phyloP scores from a whole-genome alignment of 305 asterid genomes.

The Fraxinus sp. region DNA sequence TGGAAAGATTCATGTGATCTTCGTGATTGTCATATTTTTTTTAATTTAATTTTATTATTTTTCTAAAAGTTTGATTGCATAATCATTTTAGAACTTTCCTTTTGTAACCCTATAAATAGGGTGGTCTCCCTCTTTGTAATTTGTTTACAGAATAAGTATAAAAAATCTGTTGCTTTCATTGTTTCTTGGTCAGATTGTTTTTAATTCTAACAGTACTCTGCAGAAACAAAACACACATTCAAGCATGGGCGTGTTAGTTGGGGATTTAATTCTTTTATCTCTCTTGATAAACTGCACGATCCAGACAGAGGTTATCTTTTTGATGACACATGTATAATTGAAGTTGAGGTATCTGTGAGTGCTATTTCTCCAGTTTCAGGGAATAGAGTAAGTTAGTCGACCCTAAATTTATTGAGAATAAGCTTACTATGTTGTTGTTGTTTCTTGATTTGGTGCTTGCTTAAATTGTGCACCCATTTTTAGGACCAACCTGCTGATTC shows the following conservation, averaged over 20 bases:
- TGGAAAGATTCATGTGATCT: background rate
- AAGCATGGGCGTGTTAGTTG: background rate
- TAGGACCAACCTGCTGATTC: background rate
- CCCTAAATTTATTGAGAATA: background rate
- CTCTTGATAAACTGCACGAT: background rate
- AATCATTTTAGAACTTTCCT: background rate
- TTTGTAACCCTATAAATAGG: background rate
- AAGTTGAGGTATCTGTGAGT: constrained; percentile 14
- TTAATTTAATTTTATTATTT: background rate
- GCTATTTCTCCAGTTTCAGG: background rate
- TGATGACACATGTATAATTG: background rate
- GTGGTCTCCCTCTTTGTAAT: background rate
- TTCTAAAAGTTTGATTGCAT: background rate
- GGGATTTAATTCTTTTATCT: constrained; percentile 5
- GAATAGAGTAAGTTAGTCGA: background rate
- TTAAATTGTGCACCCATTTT: background rate
- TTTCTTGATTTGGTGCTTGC: background rate
- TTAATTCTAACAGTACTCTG: background rate
- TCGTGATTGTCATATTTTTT: background rate
- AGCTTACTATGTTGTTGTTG: background rate
- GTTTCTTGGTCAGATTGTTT: background rate
- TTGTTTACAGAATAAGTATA: background rate
- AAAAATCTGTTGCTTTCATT: background rate
- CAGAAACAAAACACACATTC: constrained; percentile 13
- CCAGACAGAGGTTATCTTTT: constrained; percentile 7